Percentiles rank a stretch among this genome's conserved stretches.
These are phyloP conservation scores for Papiliotrema nemorosa DNA, from an alignment of 1,284 basidiomycete species.

Conservation along the genomic window DNA sequence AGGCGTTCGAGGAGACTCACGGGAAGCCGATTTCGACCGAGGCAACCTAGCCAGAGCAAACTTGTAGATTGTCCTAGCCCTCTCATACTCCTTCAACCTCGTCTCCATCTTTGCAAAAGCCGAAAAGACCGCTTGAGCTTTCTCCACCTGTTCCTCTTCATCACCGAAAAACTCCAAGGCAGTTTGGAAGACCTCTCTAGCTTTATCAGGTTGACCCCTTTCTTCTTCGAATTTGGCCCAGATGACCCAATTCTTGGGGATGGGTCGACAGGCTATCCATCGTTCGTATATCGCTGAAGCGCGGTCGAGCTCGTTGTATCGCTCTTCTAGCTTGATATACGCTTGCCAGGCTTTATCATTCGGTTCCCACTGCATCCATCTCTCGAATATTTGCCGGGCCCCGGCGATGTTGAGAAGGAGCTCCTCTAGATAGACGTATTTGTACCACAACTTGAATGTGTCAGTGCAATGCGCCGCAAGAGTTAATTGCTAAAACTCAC, in stretches of 20 bases:
- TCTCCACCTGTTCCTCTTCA: conserved; percentile 94
- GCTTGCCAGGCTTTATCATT: conserved; percentile 99
- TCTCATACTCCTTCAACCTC: conserved; percentile 89
- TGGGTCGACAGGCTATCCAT: conserved; percentile 88
- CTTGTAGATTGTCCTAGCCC: conserved; percentile 97
- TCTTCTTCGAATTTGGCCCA: conserved; percentile 98
- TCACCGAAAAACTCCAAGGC: conserved; percentile 97
- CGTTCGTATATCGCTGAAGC: conserved; percentile 88
- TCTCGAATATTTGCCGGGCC: conserved; percentile 94
- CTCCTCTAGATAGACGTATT: conserved; percentile 98
- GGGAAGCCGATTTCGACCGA: conserved; percentile 73
- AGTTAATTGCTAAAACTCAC: conserved; percentile 17
- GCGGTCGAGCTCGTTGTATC: conserved; percentile 86
- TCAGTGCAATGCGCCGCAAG: conserved; percentile 4
- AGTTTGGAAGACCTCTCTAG: conserved; percentile 92
- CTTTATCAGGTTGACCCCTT: conserved; percentile 77
- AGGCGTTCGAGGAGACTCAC: conserved; percentile 21
- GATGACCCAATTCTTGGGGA: conserved; percentile 93
- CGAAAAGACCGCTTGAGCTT: conserved; percentile 92
- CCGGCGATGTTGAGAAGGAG: conserved; percentile 92
- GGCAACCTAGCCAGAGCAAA: conserved; percentile 90
- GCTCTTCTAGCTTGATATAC: conserved; percentile 94
- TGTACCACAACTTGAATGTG: conserved; percentile 79
- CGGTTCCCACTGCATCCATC: conserved; percentile 99
- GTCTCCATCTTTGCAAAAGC: conserved; percentile 99